phyloP scores from a whole-genome alignment of 495 filamentous ascomycete genomes.

The Aspergillus cavernicola region DNA sequence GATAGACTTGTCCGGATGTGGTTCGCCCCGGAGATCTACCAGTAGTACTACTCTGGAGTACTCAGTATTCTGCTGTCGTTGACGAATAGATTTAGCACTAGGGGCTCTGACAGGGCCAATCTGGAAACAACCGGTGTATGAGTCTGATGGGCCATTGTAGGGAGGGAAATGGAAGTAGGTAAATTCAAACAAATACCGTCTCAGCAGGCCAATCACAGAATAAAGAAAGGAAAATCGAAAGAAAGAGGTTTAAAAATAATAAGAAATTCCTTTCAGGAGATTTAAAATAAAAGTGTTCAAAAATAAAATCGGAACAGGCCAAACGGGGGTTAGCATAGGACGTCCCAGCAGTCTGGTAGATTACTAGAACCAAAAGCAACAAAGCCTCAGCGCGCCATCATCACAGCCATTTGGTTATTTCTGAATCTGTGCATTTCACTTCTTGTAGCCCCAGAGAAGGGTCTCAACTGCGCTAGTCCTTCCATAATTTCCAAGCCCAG shows the following conservation, averaged over 20 bases:
- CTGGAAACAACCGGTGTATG: conserved; percentile 14
- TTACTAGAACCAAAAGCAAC: conserved; percentile 3
- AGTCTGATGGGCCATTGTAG: conserved; percentile 4
- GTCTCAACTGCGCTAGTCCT: no score
- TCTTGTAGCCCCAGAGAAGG: no score
- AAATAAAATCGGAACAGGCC: neutral
- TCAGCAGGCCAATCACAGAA: conserved; percentile 2
- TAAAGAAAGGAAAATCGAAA: neutral
- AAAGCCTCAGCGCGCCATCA: neutral
- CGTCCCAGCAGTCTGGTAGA: conserved; percentile 20
- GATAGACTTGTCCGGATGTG: neutral
- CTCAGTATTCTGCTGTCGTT: neutral
- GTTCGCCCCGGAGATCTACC: conserved; percentile 7
- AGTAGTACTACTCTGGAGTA: neutral
- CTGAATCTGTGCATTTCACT: no score
- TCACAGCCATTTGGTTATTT: neutral
- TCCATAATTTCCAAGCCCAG: no score
- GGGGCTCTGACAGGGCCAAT: conserved; percentile 10
- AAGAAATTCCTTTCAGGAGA: neutral
- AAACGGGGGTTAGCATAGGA: no score
- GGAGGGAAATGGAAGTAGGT: neutral
- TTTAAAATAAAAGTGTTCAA: conserved; percentile 3
- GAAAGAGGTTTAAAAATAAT: conserved; percentile 7
- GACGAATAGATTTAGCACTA: conserved; percentile 15
- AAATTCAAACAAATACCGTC: conserved; percentile 1